Evolutionary conservation across 1,284 basidiomycete genomes (phyloP).

Genomic region (Phylloboletellus chloephorus): DNA sequence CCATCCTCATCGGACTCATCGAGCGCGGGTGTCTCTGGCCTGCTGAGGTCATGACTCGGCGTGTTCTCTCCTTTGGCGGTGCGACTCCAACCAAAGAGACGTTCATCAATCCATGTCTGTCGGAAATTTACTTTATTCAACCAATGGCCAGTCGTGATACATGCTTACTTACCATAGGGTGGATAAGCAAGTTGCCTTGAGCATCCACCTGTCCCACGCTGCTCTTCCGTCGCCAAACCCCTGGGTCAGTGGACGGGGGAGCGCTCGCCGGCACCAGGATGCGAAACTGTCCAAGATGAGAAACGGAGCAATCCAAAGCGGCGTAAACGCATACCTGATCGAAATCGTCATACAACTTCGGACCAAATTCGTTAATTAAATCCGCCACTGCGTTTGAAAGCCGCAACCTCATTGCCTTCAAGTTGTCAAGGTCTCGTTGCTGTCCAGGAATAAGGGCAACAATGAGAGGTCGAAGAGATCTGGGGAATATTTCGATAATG

Average conservation of each 20-base stretch:
- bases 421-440: slow-evolving; percentile 74
- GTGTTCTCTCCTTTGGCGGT: slow-evolving; percentile 54
- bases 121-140: slow-evolving; percentile 2
- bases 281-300: slow-evolving; percentile 49
- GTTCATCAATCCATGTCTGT: slow-evolving; percentile 87
- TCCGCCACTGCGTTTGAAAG: slow-evolving; percentile 86
- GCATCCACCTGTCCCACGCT: slow-evolving; percentile 72
- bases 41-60: slow-evolving; percentile 54
- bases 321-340: slow-evolving; percentile 52
- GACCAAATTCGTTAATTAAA: slow-evolving; percentile 88
- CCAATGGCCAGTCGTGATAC: neutral
- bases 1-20: slow-evolving; percentile 71
- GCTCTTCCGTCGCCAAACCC: slow-evolving; percentile 71
- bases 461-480: slow-evolving; percentile 88
- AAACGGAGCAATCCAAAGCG: too few relatives aligned
- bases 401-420: slow-evolving; percentile 75
- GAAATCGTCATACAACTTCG: slow-evolving; percentile 85
- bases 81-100: slow-evolving; percentile 87
- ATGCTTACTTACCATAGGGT: slow-evolving; percentile 60
- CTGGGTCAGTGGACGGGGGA: slow-evolving; percentile 66
- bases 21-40: slow-evolving; percentile 62
- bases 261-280: slow-evolving; percentile 80
- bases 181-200: slow-evolving; percentile 70
- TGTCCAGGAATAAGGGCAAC: slow-evolving; percentile 90
- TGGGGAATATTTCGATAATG: slow-evolving; percentile 41